Evolutionary conservation across 768 basidiomycete species (phyloP).

Genomic region (Flagelloscypha sp.): DNA sequence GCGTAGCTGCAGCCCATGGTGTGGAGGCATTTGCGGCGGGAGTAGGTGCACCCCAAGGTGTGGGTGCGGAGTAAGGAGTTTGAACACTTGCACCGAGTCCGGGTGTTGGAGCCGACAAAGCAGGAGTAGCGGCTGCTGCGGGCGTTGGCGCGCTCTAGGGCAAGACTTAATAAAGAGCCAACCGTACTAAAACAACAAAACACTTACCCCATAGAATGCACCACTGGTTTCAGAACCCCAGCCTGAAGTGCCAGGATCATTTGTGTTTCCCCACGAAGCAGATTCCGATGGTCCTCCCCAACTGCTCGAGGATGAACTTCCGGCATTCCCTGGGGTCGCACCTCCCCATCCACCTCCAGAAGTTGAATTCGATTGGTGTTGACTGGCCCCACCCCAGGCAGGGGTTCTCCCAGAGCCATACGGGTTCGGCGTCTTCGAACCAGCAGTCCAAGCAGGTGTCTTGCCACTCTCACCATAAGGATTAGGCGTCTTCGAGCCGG

Average conservation of each 20-base stretch:
- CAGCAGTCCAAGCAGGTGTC: constrained; percentile 45
- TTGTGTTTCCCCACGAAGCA: constrained; percentile 16
- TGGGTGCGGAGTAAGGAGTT: constrained; percentile 21
- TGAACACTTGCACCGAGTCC: constrained; percentile 12
- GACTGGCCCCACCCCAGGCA: constrained; percentile 21
- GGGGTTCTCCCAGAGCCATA: constrained; percentile 30
- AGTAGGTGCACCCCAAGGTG: constrained; percentile 21
- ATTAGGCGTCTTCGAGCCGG: constrained; percentile 60
- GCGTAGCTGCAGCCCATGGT: too few species aligned
- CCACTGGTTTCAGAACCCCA: constrained; percentile 8
- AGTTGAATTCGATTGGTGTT: constrained; percentile 16
- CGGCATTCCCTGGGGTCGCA: constrained; percentile 38
- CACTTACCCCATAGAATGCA: constrained; percentile 16
- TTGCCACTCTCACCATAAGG: constrained; percentile 45
- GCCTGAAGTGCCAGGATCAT: constrained; percentile 10
- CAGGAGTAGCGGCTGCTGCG: constrained; percentile 26
- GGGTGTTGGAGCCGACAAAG: constrained; percentile 32
- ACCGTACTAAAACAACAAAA: constrained; percentile 3
- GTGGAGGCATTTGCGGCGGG: constrained; percentile 5
- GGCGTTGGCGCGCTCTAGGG: constrained; percentile 20
- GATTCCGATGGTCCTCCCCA: constrained; percentile 11
- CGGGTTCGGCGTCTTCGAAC: constrained; percentile 53
- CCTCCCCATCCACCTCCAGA: constrained; percentile 33
- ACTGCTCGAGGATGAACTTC: constrained; percentile 18
- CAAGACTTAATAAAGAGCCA: constrained; percentile 1